Evolutionary conservation across 352 stramenopile species (phyloP), one percentile per base, ranked within the genome.

Genomic region (Globisporangium uncinulatum): DNA sequence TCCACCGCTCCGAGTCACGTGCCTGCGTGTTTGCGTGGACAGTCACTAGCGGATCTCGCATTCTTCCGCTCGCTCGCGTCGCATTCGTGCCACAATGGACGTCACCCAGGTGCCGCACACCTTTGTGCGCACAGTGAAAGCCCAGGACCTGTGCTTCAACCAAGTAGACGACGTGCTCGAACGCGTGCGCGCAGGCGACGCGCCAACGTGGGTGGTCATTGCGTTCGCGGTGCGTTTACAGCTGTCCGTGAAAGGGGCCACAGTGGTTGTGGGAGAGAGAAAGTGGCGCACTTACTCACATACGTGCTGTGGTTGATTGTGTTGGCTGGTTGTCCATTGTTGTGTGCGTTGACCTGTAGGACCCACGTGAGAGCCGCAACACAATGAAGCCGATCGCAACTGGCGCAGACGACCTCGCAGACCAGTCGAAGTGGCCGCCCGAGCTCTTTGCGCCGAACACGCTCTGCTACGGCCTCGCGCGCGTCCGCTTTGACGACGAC

Each of bases 121-220:
- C 54, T 93, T 90, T 57, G 83, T 93, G 65, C 76, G 81, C 55
- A 89, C 77, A 14, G 83, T 93, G 50, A 91, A 91, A 62, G 79
- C 83, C 45, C 74, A 89, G 57, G 83, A 88, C 59, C 63, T 93
- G 50, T 83, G 70, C 59, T 90, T 89, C 57, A 79, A 80, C 59
- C 79, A 86, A 47, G 83, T 93, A 42, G 83, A 93, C 57, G 67
- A 73, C 42, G 70, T 90, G 55, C 59, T 93, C 62, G 70, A 83
- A 37, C 67, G 76, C 20, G 86, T 93, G 41, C 84, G 83, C 61
- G 73, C 69, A 51, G 75, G 82, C 58, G 74, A 76, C 42, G 73
- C 74, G 54, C 83, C 83, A 50, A 74, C 69, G 56, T 92, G 83
- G 83, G 78, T 81, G 59, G 78, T 92, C 37, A 74, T 92, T 55